A percentile compares a stretch with the other conserved stretches of the same genome.
Evolutionary conservation across 768 basidiomycete species (phyloP).

Genomic region (Boletus edulis): DNA sequence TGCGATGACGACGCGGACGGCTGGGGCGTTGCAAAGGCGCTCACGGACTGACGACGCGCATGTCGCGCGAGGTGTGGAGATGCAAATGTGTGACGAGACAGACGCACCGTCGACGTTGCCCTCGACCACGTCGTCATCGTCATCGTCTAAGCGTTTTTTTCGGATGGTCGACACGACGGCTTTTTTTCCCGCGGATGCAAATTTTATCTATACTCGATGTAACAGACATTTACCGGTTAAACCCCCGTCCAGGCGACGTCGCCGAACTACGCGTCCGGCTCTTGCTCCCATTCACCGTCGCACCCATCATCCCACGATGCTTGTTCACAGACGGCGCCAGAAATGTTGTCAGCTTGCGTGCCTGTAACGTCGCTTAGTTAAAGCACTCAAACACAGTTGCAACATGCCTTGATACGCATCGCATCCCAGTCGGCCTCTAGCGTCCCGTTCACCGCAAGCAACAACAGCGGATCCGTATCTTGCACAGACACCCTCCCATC

Average conservation of each 20-base stretch:
- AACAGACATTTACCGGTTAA: conserved; percentile 1
- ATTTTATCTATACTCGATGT: no score
- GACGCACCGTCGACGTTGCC: conserved; percentile 14
- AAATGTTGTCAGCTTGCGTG: conserved; percentile 30
- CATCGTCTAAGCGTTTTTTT: conserved; percentile 1
- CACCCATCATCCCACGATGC: conserved; percentile 30
- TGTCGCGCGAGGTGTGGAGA: conserved; percentile 9
- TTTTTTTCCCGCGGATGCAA: conserved; percentile 26
- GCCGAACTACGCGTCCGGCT: conserved; percentile 26
- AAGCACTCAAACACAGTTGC: neutral
- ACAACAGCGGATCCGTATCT: conserved; percentile 50
- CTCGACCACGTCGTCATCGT: conserved; percentile 23
- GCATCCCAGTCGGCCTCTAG: conserved; percentile 63
- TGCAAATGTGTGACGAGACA: conserved; percentile 8
- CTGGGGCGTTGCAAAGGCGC: conserved; percentile 38
- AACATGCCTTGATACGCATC: conserved; percentile 59
- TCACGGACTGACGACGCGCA: conserved; percentile 37
- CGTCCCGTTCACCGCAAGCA: conserved; percentile 67
- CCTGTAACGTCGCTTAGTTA: conserved; percentile 19
- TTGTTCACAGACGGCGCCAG: conserved; percentile 38
- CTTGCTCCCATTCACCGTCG: conserved; percentile 17
- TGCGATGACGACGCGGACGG: conserved; percentile 8
- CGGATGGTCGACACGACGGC: neutral
- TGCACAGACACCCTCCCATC: conserved; percentile 26
- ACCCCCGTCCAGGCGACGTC: conserved; percentile 28